phyloP scores from a whole-genome alignment of 768 basidiomycete species.

The Favolaschia claudopus region DNA sequence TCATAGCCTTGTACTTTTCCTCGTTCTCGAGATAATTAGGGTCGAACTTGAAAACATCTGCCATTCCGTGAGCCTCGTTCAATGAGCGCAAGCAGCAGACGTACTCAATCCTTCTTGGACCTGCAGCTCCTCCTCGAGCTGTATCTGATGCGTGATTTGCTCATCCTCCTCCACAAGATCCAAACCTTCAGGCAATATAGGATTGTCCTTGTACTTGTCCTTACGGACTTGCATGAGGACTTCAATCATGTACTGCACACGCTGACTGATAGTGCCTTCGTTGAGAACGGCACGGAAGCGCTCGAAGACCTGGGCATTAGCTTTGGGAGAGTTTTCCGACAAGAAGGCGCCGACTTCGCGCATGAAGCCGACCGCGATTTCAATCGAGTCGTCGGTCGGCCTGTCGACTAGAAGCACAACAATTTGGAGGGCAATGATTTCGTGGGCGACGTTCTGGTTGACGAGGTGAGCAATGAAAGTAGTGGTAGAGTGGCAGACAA shows the following conservation, averaged over 20 bases:
- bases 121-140: conserved; percentile 91
- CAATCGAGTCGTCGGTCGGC: conserved; percentile 97
- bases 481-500: conserved; percentile 91
- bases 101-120: conserved; percentile 94
- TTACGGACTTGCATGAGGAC: conserved; percentile 99
- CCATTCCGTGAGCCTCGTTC: background rate
- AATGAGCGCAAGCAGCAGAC: conserved; percentile 39
- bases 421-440: conserved; percentile 94
- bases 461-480: conserved; percentile 92
- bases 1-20: conserved; percentile 92
- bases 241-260: conserved; percentile 99
- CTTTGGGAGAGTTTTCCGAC: conserved; percentile 91
- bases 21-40: conserved; percentile 90
- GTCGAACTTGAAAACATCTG: conserved; percentile 96
- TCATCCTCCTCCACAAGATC: conserved; percentile 98
- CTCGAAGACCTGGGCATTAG: conserved; percentile 93
- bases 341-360: conserved; percentile 97
- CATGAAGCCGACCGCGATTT: conserved; percentile 97
- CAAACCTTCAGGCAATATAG: conserved; percentile 90
- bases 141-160: conserved; percentile 94
- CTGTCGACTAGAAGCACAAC: conserved; percentile 94
- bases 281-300: conserved; percentile 97
- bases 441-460: conserved; percentile 93
- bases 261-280: conserved; percentile 93
- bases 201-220: conserved; percentile 99